Percentiles rank a stretch among this genome's conserved stretches.
Conservation (phyloP, 331 rosid species). For the Acacia concinna region DNA sequence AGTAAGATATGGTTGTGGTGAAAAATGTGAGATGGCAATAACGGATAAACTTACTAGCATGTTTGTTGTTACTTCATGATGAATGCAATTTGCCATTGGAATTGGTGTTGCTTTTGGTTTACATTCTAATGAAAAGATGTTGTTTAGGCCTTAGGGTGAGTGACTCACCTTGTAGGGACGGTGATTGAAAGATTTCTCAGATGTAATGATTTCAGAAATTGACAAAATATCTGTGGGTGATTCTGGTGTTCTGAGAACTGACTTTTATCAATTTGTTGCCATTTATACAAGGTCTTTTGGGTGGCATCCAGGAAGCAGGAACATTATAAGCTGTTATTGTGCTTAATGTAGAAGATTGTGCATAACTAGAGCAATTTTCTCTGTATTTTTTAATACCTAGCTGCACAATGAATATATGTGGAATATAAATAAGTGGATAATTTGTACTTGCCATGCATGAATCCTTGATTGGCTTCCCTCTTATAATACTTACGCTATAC, state of each 20-base stretch:
- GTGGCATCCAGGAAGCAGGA: neutral
- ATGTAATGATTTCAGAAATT: neutral
- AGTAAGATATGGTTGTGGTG: constrained; percentile 1
- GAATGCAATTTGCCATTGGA: neutral
- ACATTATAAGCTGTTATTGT: neutral
- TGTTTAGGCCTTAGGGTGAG: neutral
- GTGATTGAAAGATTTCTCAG: neutral
- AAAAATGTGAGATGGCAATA: neutral
- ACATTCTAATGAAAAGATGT: neutral
- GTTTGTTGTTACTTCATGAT: neutral
- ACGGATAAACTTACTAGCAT: neutral
- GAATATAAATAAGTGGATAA: neutral
- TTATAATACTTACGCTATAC: neutral
- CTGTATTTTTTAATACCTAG: neutral
- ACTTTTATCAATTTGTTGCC: neutral
- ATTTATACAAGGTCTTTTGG: neutral
- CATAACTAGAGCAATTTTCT: neutral
- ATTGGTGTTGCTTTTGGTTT: neutral
- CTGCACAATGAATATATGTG: neutral
- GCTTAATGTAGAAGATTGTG: neutral
- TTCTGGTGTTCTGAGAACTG: neutral
- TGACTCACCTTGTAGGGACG: neutral
- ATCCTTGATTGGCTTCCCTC: constrained; percentile 14
- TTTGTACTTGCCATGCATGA: neutral
- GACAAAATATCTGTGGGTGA: too few species aligned